phyloP scores from a whole-genome alignment of 768 basidiomycete genomes.

The Tulasnella sp. region DNA sequence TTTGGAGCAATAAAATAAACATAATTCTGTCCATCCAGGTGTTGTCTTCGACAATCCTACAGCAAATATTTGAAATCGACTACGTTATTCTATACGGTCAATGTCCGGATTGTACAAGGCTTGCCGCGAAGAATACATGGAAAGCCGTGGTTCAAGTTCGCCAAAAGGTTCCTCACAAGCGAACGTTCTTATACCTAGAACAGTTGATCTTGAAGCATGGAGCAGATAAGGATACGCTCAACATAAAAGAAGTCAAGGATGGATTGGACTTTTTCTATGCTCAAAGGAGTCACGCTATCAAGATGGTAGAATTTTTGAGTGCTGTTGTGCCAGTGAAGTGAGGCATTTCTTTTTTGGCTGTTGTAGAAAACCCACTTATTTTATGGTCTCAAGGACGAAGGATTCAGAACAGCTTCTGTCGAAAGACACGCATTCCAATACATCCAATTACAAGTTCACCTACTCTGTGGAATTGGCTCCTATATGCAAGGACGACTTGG shows the following conservation, averaged over 20 bases:
- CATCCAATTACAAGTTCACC: conserved; percentile 93
- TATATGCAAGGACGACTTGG: conserved; percentile 95
- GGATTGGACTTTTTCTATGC: conserved; percentile 97
- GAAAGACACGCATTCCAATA: conserved; percentile 79
- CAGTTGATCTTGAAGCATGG: conserved; percentile 94
- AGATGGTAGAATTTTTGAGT: conserved; percentile 89
- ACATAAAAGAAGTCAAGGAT: conserved; percentile 83
- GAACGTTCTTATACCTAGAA: conserved; percentile 94
- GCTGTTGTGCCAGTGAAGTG: conserved; percentile 82
- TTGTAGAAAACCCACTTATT: background rate
- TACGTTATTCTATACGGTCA: conserved; percentile 91
- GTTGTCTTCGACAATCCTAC: conserved; percentile 85
- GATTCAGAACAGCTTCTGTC: conserved; percentile 90
- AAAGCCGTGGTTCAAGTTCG: conserved; percentile 96
- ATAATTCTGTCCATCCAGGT: conserved; percentile 37
- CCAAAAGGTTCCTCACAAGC: conserved; percentile 95
- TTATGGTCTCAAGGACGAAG: conserved; percentile 49
- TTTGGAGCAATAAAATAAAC: background rate
- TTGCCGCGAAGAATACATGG: conserved; percentile 99
- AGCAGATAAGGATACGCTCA: conserved; percentile 92
- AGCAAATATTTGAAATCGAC: conserved; percentile 95
- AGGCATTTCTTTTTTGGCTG: conserved; percentile 20
- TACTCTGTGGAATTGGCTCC: conserved; percentile 96
- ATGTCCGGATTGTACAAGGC: conserved; percentile 83
- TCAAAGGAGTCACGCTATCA: conserved; percentile 77